A percentile compares a stretch with the other conserved stretches of the same genome.
These are phyloP conservation scores for Phytophthora tubulina DNA, from an alignment of 352 stramenopile genomes.

Conservation along the genomic window DNA sequence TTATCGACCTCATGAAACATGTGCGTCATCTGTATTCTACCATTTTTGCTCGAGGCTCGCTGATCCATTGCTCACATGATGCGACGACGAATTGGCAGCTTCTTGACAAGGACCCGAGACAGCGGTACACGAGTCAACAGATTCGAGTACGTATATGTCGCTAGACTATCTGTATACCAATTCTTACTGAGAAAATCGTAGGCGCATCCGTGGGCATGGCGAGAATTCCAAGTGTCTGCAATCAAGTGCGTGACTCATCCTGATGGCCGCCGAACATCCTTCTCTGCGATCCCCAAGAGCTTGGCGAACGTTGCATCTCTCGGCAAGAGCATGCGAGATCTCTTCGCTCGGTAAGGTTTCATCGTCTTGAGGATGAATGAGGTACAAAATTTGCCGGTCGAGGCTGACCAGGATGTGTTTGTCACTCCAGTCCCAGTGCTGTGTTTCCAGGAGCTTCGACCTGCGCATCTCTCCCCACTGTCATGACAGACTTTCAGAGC, in stretches of 20 bases:
- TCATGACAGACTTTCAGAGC: conserved; percentile 34
- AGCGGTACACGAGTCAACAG: conserved; percentile 69
- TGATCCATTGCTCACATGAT: conserved; percentile 5
- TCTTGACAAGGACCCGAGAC: conserved; percentile 73
- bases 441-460: conserved; percentile 40
- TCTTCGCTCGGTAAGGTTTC: conserved; percentile 58
- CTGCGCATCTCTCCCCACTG: conserved; percentile 32
- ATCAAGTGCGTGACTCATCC: conserved; percentile 77
- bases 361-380: background rate
- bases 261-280: conserved; percentile 52
- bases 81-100: conserved; percentile 45
- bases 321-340: conserved; percentile 64
- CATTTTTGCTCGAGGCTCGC: background rate
- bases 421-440: conserved; percentile 35
- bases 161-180: background rate
- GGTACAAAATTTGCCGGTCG: conserved; percentile 8
- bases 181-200: conserved; percentile 14
- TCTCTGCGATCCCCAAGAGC: conserved; percentile 44
- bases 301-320: conserved; percentile 60
- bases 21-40: conserved; percentile 32
- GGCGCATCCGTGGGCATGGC: conserved; percentile 78
- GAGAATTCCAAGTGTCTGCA: conserved; percentile 73
- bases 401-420: conserved; percentile 12
- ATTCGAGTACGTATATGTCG: conserved; percentile 61
- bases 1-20: conserved; percentile 75